Conservation (phyloP, 2,329 filamentous ascomycete species). For the Fusarium metavorans region DNA sequence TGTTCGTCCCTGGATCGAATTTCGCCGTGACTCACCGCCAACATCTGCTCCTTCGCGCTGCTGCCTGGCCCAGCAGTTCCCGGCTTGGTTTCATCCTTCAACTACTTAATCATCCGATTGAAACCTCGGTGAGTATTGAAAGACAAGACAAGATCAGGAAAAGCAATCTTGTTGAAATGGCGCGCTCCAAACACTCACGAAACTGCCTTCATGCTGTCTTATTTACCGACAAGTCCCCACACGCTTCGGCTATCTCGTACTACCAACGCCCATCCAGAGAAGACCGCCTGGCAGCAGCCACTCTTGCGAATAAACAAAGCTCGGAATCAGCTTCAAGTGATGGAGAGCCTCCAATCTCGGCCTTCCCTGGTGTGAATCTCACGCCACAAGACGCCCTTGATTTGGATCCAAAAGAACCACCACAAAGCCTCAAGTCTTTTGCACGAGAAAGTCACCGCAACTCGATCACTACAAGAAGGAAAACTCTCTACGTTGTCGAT, state of each 20-base stretch:
- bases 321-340: not conserved
- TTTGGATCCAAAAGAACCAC: constrained; percentile 1
- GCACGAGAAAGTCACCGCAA: not conserved
- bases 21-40: not conserved
- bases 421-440: not conserved
- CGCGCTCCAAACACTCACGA: not conserved
- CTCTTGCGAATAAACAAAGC: not conserved
- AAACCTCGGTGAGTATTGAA: not conserved
- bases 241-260: not conserved
- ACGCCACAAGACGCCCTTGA: constrained; percentile 1
- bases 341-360: not conserved
- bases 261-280: not conserved
- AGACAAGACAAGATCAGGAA: not conserved
- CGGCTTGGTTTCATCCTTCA: not conserved
- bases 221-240: not conserved
- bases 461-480: not conserved
- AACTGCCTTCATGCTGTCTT: not conserved
- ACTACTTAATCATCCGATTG: not conserved
- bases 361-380: constrained; percentile 2
- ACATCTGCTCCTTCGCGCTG: not conserved
- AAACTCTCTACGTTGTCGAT: not conserved
- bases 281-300: not conserved
- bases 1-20: not conserved
- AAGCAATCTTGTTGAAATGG: not conserved
- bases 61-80: not conserved